These are phyloP conservation scores for Microdochium nivale DNA, from an alignment of 2,329 filamentous ascomycete species.

Conservation along the genomic window DNA sequence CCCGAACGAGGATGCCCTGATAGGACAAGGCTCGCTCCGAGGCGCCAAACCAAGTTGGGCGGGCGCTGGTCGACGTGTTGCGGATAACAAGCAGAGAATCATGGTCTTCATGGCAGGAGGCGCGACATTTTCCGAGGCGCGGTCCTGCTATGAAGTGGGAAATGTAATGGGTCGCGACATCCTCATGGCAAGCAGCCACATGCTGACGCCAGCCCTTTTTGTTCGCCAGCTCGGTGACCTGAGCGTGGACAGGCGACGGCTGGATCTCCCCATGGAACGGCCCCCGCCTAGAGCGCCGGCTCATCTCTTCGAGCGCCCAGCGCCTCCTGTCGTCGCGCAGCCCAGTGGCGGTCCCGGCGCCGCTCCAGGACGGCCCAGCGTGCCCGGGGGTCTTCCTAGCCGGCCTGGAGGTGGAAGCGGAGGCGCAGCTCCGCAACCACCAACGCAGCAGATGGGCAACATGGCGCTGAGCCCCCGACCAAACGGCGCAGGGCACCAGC, in stretches of 20 bases:
- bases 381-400: constrained; percentile 24
- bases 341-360: constrained; percentile 13
- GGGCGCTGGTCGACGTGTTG: constrained; percentile 62
- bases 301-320: constrained; percentile 71
- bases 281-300: constrained; percentile 75
- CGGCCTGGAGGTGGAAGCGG: constrained; percentile 20
- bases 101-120: constrained; percentile 94
- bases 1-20: constrained; percentile 47
- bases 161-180: constrained; percentile 67
- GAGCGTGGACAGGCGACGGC: constrained; percentile 61
- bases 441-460: constrained; percentile 44
- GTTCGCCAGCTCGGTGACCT: constrained; percentile 76
- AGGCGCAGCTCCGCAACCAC: constrained; percentile 26
- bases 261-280: constrained; percentile 74
- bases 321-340: constrained; percentile 30
- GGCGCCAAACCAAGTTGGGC: constrained; percentile 95
- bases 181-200: constrained; percentile 85
- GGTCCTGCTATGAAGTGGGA: constrained; percentile 81
- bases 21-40: constrained; percentile 67
- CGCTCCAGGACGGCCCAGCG: constrained; percentile 15
- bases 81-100: constrained; percentile 80
- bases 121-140: constrained; percentile 84
- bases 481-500: constrained; percentile 5
- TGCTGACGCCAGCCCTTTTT: constrained; percentile 80
- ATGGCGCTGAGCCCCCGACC: constrained; percentile 37